Base-by-base conservation (phyloP, 73 alveolate species). In the Diophrys appendiculata region DNA sequence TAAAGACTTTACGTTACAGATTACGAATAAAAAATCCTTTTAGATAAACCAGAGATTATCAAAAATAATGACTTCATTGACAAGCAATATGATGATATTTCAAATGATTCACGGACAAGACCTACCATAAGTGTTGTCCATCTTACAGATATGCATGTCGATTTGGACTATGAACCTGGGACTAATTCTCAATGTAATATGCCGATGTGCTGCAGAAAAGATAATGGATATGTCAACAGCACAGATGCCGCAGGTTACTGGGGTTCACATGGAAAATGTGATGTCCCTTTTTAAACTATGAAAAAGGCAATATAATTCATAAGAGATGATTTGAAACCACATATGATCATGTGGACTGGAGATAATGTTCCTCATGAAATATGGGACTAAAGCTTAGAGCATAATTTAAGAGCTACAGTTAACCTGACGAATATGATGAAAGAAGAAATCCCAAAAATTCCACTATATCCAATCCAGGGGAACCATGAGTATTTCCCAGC, bases 291-390 rank as follows among this genome's bases (percentile, higher is more conserved):
- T n/a, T 1, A 2, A 2, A 77, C 80, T 2, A 68, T 73, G n/a
- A 72, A 73, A 25, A 25, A 24, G 24, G 33, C 71, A 72, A 64
- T 81, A 0, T 77, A 81, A 0, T 81, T 33, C 76, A 73, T 81
- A 2, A 81, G 65, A 24, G 78, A 24, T 18, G 25, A 53, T n/a
- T n/a, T 91, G 56, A 53, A 90, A 70, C 96, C 98, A 0, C 96
- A 93, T 75, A 60, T 90, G 53, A 60, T 93, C 54, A 56, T 93
- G 18, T 93, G 98, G 98, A 86, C 96, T 43, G 98, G 98, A 65
- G 98, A 93, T 80, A 90, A 81, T 76, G 69, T 86, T 22, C 95
- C 95, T 1, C 98, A 93, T 77, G 82, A 88, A 52, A 65, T 69
- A 30, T 71, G 78, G 80, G 72, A 71, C 33, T 72, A 77, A 11